Evolutionary conservation across 129 eudicot species (phyloP), one percentile per base, ranked within the genome.

Genomic region (Lactuca saligna): DNA sequence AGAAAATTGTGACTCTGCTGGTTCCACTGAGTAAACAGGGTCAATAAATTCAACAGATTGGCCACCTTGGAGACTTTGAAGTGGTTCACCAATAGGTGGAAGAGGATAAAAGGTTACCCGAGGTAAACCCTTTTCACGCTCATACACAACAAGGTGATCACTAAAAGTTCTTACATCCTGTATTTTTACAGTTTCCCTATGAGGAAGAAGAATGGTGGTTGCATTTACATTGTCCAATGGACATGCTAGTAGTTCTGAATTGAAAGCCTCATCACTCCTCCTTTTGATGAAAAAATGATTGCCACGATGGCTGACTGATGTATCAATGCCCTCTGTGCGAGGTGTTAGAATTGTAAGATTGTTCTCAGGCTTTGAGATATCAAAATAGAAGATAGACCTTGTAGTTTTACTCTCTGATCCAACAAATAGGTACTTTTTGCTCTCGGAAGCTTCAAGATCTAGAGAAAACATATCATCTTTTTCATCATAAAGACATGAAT

Each of bases 231-330:
- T 76, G 38, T 88, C 89, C 49, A 92, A 56, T 17, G 95, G 98
- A 70, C 96, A 92, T 10, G 98, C 98, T 76, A 86, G 78, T 34
- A 92, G 58, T 83, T 92, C 98, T 17, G 98, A 92, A 78, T 92
- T 88, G 68, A 80, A 88, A 74, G 86, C 75, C 68, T 84, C 91
- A 17, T 89, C 86, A 75, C 87, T 92, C 71, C 96, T 86, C 80
- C 96, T 79, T 70, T 75, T 81, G 46, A 92, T 92, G 77, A 92
- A 86, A 66, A 92, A 89, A 77, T 86, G 89, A 79, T 86, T 74
- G 17, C 98, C 98, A 54, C 95, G 89, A 74, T 92, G 98, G 66
- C 98, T 88, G 70, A 75, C 95, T 67, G 89, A 88, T 61, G 95
- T 88, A 63, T 87, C 94, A 54, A 86, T 80, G 64, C 98, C 96